Conservation (phyloP, 2,329 filamentous ascomycete species). For the Ophiostoma australiae region DNA sequence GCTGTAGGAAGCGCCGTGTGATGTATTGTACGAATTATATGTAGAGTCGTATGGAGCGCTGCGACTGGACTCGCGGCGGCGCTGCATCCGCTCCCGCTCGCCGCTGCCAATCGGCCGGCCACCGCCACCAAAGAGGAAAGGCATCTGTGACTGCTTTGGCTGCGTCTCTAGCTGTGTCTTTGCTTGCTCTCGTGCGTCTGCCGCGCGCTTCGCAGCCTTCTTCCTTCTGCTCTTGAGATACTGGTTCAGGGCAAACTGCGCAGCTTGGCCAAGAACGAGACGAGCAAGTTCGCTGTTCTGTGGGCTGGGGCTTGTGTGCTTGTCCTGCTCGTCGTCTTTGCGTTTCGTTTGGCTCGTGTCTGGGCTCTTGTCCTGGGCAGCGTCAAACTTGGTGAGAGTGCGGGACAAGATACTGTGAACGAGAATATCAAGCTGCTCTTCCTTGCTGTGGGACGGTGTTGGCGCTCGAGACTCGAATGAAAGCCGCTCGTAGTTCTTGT, state of each 20-base stretch:
- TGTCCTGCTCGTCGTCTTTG: background rate
- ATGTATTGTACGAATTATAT: background rate
- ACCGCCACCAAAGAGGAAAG: background rate
- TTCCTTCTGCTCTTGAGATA: constrained; percentile 19
- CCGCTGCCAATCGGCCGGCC: background rate
- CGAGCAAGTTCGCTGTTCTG: constrained; percentile 21
- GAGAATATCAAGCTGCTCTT: constrained; percentile 17
- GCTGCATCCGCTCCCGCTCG: constrained; percentile 11
- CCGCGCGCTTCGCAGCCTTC: background rate
- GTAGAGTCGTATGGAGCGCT: background rate
- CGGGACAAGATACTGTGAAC: constrained; percentile 12
- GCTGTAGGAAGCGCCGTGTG: background rate
- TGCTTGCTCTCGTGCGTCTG: background rate
- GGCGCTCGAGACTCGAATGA: background rate
- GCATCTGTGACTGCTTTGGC: background rate
- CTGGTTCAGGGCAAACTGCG: constrained; percentile 19
- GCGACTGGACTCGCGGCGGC: background rate
- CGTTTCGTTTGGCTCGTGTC: background rate
- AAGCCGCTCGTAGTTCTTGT: background rate
- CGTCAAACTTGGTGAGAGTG: constrained; percentile 7
- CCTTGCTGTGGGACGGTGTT: background rate
- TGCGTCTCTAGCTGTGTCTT: background rate
- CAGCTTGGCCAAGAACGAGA: constrained; percentile 22
- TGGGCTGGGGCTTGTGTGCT: background rate
- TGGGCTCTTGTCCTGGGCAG: background rate